These are phyloP conservation scores for Patellifolia procumbens DNA, from an alignment of 179 eudicot species.

Conservation along the genomic window DNA sequence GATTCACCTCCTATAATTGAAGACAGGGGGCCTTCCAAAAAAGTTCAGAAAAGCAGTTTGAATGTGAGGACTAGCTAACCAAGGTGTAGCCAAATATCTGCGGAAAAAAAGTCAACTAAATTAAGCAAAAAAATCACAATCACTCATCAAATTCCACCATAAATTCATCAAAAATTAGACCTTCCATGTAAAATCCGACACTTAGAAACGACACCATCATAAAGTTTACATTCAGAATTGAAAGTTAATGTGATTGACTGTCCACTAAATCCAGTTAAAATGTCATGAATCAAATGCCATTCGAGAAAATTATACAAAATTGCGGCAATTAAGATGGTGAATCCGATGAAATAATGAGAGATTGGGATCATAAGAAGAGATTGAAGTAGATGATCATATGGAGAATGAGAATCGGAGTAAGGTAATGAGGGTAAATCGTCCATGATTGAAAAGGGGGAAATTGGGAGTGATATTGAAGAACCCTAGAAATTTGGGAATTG, in stretches of 20 bases:
- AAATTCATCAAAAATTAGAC: conserved; percentile 33
- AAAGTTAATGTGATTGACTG: conserved; percentile 48
- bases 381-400: conserved; percentile 44
- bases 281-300: conserved; percentile 61
- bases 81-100: conserved; percentile 84
- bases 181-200: conserved; percentile 77
- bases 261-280: conserved; percentile 69
- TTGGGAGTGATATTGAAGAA: conserved; percentile 14
- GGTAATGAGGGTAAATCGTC: conserved; percentile 20
- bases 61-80: conserved; percentile 95
- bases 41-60: conserved; percentile 77
- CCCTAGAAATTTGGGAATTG: conserved; percentile 20
- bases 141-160: too few relatives aligned
- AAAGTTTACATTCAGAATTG: conserved; percentile 58
- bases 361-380: conserved; percentile 54
- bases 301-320: conserved; percentile 71
- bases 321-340: conserved; percentile 23
- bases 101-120: background rate
- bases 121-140: background rate
- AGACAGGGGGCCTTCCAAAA: conserved; percentile 69
- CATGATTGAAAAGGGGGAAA: conserved; percentile 20
- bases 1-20: conserved; percentile 65
- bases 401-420: conserved; percentile 22
- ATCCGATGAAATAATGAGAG: conserved; percentile 49
- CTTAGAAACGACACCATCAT: conserved; percentile 70